A percentile compares a stretch with the other conserved stretches of the same genome.
Evolutionary conservation across 1,284 basidiomycete species (phyloP).

Genomic region (Inonotus obliquus): DNA sequence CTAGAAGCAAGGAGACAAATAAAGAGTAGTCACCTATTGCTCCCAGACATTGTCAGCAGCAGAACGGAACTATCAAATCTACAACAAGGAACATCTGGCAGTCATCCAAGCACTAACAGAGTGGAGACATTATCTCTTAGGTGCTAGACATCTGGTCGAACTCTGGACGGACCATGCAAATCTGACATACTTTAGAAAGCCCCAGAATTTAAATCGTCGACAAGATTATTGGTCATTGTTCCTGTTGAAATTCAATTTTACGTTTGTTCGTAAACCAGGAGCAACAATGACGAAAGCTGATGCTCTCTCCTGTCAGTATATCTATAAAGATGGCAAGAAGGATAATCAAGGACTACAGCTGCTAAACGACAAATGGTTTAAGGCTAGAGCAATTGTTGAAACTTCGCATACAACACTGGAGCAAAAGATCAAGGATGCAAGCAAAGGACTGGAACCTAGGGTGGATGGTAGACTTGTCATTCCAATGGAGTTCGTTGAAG

Average conservation of each 20-base stretch:
- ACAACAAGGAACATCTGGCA: slow-evolving; percentile 37
- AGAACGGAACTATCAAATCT: slow-evolving; percentile 33
- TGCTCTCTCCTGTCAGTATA: neutral
- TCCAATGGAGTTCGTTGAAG: neutral
- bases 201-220: neutral
- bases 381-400: neutral
- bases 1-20: neutral
- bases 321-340: neutral
- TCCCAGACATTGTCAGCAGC: slow-evolving; percentile 25
- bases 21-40: slow-evolving; percentile 19
- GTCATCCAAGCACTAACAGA: slow-evolving; percentile 19
- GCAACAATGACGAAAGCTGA: neutral
- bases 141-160: neutral
- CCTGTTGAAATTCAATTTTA: neutral
- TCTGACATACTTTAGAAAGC: neutral
- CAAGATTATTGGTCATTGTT: neutral
- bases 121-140: slow-evolving; percentile 6
- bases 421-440: neutral
- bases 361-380: neutral
- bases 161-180: neutral
- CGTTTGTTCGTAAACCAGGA: neutral
- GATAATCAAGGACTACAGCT: neutral
- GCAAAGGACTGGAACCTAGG: neutral
- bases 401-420: neutral
- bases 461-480: neutral